Evolutionary conservation across 352 stramenopile genomes (phyloP).

Genomic region (Pythium insidiosum): DNA sequence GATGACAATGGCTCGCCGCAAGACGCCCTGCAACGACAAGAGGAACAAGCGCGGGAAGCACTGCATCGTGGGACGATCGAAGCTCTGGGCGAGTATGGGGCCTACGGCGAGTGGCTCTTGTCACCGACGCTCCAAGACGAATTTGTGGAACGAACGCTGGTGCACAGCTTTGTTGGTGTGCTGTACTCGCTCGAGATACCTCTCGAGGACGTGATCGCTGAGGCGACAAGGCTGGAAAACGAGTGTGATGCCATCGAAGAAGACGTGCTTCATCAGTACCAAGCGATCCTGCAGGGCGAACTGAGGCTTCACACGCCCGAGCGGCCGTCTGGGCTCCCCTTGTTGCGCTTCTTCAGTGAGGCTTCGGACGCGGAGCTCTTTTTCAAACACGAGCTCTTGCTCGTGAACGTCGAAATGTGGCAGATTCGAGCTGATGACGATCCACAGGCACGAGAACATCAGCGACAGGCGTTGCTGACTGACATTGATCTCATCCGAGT

Average conservation of each 20-base stretch:
- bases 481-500: constrained; percentile 14
- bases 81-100: constrained; percentile 29
- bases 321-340: constrained; percentile 2
- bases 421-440: constrained; percentile 2
- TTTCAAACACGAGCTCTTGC: constrained; percentile 36
- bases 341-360: constrained; percentile 37
- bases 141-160: constrained; percentile 25
- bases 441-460: constrained; percentile 1
- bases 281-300: constrained; percentile 16
- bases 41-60: constrained; percentile 3
- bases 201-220: constrained; percentile 20
- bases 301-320: constrained; percentile 6
- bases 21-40: constrained; percentile 5
- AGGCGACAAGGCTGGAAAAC: constrained; percentile 29
- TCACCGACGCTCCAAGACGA: constrained; percentile 41
- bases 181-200: constrained; percentile 43
- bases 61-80: neutral
- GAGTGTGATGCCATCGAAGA: constrained; percentile 25
- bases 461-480: constrained; percentile 7
- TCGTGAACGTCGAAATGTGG: constrained; percentile 22
- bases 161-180: constrained; percentile 51
- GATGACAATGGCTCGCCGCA: constrained; percentile 6
- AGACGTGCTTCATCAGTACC: constrained; percentile 25
- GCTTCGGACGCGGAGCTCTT: constrained; percentile 34
- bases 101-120: constrained; percentile 40